Conservation (phyloP, 108 stramenopile species). For the Halocafeteria seosinensis region DNA sequence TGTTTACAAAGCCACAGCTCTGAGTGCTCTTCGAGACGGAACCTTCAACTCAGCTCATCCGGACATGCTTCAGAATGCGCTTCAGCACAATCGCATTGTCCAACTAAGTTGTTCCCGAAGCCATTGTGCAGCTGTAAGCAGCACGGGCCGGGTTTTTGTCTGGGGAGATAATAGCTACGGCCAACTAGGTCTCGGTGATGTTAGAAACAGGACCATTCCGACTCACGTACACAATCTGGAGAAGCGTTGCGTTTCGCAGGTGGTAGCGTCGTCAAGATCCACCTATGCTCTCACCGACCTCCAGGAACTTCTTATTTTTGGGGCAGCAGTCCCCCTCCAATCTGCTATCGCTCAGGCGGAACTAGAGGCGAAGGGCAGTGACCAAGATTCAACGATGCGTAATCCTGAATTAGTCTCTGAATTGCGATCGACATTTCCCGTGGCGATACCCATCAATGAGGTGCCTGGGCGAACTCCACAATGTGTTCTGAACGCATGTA, state of each 20-base stretch:
- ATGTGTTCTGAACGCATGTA: too few relatives aligned
- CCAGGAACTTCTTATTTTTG: background rate
- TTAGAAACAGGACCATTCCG: background rate
- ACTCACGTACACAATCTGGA: background rate
- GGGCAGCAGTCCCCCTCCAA: background rate
- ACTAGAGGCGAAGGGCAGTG: too few relatives aligned
- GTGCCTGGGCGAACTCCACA: too few relatives aligned
- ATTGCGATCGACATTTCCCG: too few relatives aligned
- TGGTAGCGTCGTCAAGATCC: background rate
- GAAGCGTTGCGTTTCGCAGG: background rate
- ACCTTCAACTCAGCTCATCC: background rate
- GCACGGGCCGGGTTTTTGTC: background rate
- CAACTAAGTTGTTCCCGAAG: too few relatives aligned
- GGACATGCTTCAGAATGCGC: background rate
- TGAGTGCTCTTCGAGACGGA: background rate
- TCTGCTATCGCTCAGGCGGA: too few relatives aligned
- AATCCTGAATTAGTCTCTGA: too few relatives aligned
- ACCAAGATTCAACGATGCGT: too few relatives aligned
- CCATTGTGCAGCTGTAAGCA: background rate
- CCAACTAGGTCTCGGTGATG: background rate
- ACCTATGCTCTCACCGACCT: background rate
- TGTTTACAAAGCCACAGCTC: background rate
- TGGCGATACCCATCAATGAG: too few relatives aligned
- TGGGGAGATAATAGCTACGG: background rate
- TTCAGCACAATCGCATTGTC: background rate